phyloP scores from a whole-genome alignment of 805 yeast genomes.

The Yarrowia bubula region DNA sequence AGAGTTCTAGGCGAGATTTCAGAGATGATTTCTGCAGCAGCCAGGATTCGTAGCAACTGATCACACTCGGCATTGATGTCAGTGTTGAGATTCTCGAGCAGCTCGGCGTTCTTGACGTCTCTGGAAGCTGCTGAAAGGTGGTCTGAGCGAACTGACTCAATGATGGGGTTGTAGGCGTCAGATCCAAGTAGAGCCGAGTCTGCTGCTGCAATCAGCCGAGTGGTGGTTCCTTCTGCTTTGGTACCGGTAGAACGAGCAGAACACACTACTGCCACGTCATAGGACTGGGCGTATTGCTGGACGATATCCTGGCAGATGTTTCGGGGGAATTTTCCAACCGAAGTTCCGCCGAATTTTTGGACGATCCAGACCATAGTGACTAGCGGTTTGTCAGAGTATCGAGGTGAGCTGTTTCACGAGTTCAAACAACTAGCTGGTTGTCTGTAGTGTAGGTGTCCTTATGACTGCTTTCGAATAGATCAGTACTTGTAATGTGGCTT shows the following conservation, averaged over 20 bases:
- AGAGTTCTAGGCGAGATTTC: constrained; percentile 86
- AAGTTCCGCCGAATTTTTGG: constrained; percentile 96
- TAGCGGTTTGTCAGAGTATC: too few relatives aligned
- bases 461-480: too few relatives aligned
- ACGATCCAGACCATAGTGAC: constrained; percentile 54
- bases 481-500: too few relatives aligned
- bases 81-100: constrained; percentile 54
- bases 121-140: constrained; percentile 70
- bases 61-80: constrained; percentile 67
- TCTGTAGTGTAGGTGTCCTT: too few relatives aligned
- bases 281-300: constrained; percentile 49
- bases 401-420: too few relatives aligned
- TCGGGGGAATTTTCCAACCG: constrained; percentile 90
- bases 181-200: constrained; percentile 46
- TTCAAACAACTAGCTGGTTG: too few relatives aligned
- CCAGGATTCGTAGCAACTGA: constrained; percentile 64
- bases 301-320: constrained; percentile 84
- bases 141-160: constrained; percentile 71
- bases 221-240: constrained; percentile 93
- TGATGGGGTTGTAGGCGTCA: constrained; percentile 48
- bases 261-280: constrained; percentile 88
- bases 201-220: constrained; percentile 79
- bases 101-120: constrained; percentile 47
- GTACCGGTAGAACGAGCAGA: constrained; percentile 90
- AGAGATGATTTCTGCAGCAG: constrained; percentile 88